Percentiles rank a stretch among this genome's conserved stretches.
phyloP scores from a whole-genome alignment of 108 stramenopile genomes.

The Seminavis robusta region DNA sequence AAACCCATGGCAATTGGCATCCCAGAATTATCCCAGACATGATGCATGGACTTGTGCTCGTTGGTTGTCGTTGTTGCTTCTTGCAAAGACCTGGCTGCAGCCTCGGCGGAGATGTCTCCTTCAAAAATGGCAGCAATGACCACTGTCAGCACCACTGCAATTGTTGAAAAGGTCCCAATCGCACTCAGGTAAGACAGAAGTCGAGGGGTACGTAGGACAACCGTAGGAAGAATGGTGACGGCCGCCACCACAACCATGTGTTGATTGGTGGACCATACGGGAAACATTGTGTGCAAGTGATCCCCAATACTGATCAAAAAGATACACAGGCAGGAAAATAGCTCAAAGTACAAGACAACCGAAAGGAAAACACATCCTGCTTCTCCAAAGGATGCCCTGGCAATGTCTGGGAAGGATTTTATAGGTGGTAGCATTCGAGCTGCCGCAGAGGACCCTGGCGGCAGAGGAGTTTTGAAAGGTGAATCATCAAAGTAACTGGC shows the following conservation, averaged over 20 bases:
- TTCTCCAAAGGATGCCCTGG: constrained; percentile 68
- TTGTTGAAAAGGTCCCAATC: constrained; percentile 74
- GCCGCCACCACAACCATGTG: constrained; percentile 58
- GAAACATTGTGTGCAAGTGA: constrained; percentile 65
- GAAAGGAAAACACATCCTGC: constrained; percentile 52
- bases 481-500: constrained; percentile 48
- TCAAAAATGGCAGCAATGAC: constrained; percentile 37
- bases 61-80: too few relatives aligned
- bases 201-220: constrained; percentile 52
- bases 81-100: too few relatives aligned
- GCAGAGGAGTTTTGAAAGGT: constrained; percentile 39
- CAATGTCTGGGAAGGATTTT: constrained; percentile 68
- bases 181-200: constrained; percentile 67
- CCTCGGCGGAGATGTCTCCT: constrained; percentile 43
- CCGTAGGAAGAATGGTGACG: constrained; percentile 54
- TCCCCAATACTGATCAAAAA: constrained; percentile 76
- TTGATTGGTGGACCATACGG: constrained; percentile 33
- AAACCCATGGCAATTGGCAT: constrained; percentile 59
- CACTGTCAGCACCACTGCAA: constrained; percentile 55
- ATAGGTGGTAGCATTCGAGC: constrained; percentile 63
- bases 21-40: constrained; percentile 32
- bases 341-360: constrained; percentile 71
- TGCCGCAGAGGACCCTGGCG: constrained; percentile 30
- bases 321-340: constrained; percentile 76
- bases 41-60: constrained; percentile 17